Evolutionary conservation across 257 asterid genomes (phyloP).

Genomic region (Scutellaria minor): DNA sequence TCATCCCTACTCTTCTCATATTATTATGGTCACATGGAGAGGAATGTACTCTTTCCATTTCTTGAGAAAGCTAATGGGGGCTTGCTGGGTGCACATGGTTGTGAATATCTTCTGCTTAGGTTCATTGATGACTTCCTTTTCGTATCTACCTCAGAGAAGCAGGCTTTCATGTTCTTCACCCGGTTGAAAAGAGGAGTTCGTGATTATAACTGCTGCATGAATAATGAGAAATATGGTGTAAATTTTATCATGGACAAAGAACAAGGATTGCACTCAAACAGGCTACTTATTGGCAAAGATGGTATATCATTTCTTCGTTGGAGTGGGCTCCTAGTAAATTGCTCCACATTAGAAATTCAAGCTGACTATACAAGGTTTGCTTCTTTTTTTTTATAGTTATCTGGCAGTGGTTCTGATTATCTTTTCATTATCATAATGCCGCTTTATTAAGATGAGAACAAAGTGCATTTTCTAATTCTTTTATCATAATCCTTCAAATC

Average conservation of each 20-base stretch:
- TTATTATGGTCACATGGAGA: slow-evolving; percentile 87
- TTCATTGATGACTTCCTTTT: slow-evolving; percentile 82
- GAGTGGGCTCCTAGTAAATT: slow-evolving; percentile 88
- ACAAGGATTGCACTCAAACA: slow-evolving; percentile 47
- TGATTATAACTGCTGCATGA: slow-evolving; percentile 86
- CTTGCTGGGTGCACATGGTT: slow-evolving; percentile 37
- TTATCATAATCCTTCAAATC: neutral
- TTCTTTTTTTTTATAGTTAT: slow-evolving; percentile 8
- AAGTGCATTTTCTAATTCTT: neutral
- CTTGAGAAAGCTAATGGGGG: slow-evolving; percentile 54
- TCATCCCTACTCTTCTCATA: slow-evolving; percentile 86
- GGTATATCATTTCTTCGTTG: slow-evolving; percentile 79
- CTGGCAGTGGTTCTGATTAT: neutral
- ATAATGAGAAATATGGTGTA: slow-evolving; percentile 69
- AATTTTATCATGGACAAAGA: slow-evolving; percentile 54
- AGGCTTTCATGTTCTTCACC: slow-evolving; percentile 71
- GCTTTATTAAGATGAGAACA: neutral
- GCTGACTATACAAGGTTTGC: slow-evolving; percentile 90
- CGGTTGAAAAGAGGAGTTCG: slow-evolving; percentile 73
- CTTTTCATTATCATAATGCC: neutral
- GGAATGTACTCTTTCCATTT: slow-evolving; percentile 64
- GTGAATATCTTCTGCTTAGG: slow-evolving; percentile 69
- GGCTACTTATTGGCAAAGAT: slow-evolving; percentile 62
- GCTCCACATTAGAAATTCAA: slow-evolving; percentile 82
- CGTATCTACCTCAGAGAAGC: slow-evolving; percentile 79